A percentile compares a stretch with the other conserved stretches of the same genome.
These are phyloP conservation scores for Microcos paniculata DNA, from an alignment of 345 rosid genomes.

Conservation along the genomic window DNA sequence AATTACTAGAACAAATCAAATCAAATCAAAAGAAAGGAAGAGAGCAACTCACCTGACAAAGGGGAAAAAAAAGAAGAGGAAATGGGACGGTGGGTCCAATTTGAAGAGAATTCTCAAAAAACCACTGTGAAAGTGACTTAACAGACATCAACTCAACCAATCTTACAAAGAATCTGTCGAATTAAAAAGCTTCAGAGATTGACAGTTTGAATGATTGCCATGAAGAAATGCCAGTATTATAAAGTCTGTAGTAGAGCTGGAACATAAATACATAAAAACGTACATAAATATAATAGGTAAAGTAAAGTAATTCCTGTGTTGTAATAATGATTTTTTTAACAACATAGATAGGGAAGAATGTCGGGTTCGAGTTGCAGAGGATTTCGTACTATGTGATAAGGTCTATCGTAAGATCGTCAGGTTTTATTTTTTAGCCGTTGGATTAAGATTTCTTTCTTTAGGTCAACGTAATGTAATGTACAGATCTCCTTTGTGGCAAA, in stretches of 20 bases:
- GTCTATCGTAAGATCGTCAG: too few relatives aligned
- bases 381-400: too few relatives aligned
- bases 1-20: not conserved
- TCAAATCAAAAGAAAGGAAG: too few relatives aligned
- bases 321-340: not conserved
- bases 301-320: not conserved
- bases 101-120: not conserved
- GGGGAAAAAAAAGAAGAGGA: not conserved
- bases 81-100: not conserved
- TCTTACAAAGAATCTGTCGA: not conserved
- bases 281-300: not conserved
- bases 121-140: not conserved
- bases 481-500: too few relatives aligned
- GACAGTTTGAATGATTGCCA: not conserved
- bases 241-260: not conserved
- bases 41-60: not conserved
- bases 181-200: not conserved
- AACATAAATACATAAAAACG: not conserved
- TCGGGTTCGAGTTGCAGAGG: too few relatives aligned
- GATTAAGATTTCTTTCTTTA: too few relatives aligned
- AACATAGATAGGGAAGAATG: too few relatives aligned
- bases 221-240: not conserved
- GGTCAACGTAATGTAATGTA: too few relatives aligned
- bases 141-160: not conserved
- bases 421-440: too few relatives aligned